Evolutionary conservation across 2,329 filamentous ascomycete genomes (phyloP), one percentile per base, ranked within the genome.

Genomic region (Didymella pinodella): DNA sequence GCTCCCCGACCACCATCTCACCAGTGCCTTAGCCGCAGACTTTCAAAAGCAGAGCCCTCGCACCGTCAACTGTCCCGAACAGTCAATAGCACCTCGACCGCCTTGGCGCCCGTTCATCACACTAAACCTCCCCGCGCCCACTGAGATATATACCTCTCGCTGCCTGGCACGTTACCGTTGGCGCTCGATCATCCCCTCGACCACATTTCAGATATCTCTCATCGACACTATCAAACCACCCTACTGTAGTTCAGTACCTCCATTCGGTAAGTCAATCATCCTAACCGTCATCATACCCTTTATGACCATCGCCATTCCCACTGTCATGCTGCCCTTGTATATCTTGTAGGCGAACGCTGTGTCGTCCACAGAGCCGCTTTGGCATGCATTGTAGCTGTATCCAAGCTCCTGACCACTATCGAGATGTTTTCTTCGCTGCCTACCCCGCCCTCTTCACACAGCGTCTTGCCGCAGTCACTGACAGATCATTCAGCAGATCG

Each of bases 1-100:
- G 54, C 62, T 68, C 66, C 59, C 60, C 62, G 64, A 67, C 65
- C 69, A 72, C 63, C 66, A 66, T 69, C 68, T 70, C 67, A 71
- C 73, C 70, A 72, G 59, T 65, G 64, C 69, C 71, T 69, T 74
- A 73, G 72, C 73, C 69, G 69, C 73, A 68, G 36, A 43, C 69
- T 68, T 61, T 72, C 68, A 75, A 74, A 73, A 76, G 66, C 69
- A 73, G 66, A 72, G 62, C 63, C 68, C 67, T 74, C 67, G 70
- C 71, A 62, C 70, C 61, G 66, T 63, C 67, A 64, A 67, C 72
- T 65, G 61, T 69, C 69, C 69, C 71, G 69, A 75, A 64, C 65
- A 72, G 67, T 64, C 71, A 70, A 70, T 70, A 68, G 65, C 67
- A 71, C 67, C 67, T 71, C 64, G 62, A 70, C 69, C 65, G 49